These are phyloP conservation scores for Colletotrichum endophyticum DNA, from an alignment of 2,329 filamentous ascomycete species.

Conservation along the genomic window DNA sequence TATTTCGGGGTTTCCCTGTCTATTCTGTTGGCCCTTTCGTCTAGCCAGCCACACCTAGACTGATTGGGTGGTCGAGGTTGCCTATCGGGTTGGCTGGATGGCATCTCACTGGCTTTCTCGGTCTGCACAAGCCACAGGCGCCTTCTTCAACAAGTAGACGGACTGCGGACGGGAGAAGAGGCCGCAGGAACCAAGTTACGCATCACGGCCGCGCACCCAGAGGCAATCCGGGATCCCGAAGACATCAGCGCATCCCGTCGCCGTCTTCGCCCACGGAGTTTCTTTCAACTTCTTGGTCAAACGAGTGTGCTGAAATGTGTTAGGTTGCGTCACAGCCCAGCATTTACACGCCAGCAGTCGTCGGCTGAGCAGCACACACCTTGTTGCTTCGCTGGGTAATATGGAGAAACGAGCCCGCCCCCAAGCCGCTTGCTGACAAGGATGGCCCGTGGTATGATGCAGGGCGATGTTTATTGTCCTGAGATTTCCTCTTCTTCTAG, in stretches of 20 bases:
- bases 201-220: neutral
- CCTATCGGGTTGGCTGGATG: neutral
- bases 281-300: neutral
- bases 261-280: neutral
- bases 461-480: neutral
- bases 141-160: neutral
- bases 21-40: neutral
- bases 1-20: neutral
- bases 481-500: neutral
- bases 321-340: constrained; percentile 6
- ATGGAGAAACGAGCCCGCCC: neutral
- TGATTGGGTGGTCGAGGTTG: neutral
- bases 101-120: neutral
- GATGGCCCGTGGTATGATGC: neutral
- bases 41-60: neutral
- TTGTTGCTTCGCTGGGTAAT: neutral
- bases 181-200: neutral
- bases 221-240: neutral
- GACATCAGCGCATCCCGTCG: neutral
- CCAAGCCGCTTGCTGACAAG: neutral
- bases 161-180: neutral
- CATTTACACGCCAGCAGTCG: neutral
- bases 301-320: neutral
- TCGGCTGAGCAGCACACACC: neutral
- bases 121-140: neutral